phyloP scores from a whole-genome alignment of 75 land plant genomes.

The Pinus taeda region DNA sequence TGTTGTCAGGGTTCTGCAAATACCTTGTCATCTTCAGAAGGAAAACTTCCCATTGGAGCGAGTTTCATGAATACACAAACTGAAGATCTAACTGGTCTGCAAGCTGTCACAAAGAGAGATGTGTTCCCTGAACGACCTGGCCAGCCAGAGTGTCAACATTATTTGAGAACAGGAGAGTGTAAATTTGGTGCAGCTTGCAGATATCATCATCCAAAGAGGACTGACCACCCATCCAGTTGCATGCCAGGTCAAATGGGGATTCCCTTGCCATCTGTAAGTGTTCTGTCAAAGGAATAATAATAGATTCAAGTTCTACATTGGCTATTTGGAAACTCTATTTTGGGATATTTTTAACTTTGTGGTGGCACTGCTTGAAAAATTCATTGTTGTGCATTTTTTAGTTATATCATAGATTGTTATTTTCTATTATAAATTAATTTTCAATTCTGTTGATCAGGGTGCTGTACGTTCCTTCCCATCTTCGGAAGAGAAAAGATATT shows the following conservation, averaged over 20 bases:
- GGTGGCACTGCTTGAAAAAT: background rate
- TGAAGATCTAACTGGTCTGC: background rate
- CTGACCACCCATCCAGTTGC: conserved; percentile 31
- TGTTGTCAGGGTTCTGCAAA: conserved; percentile 5
- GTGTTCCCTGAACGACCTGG: conserved; percentile 67
- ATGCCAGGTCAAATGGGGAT: conserved; percentile 70
- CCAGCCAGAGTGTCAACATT: conserved; percentile 89
- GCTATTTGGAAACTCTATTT: background rate
- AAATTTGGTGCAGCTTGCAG: conserved; percentile 85
- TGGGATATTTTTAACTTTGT: background rate
- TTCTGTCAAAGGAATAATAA: background rate
- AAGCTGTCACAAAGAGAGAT: conserved; percentile 9
- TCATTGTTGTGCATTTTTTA: too few relatives aligned
- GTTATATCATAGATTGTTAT: too few relatives aligned
- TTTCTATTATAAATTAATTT: too few relatives aligned
- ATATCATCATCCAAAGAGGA: conserved; percentile 77
- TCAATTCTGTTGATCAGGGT: conserved; percentile 9
- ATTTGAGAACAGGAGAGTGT: conserved; percentile 93
- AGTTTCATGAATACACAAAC: background rate
- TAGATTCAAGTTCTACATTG: background rate
- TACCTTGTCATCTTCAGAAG: conserved; percentile 10
- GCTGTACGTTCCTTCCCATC: conserved; percentile 13
- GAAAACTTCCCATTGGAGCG: background rate
- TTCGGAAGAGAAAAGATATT: conserved; percentile 11
- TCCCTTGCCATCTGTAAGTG: conserved; percentile 77